Base-by-base conservation (phyloP, 441 rosid genomes). In the Erodium chrysanthum region DNA sequence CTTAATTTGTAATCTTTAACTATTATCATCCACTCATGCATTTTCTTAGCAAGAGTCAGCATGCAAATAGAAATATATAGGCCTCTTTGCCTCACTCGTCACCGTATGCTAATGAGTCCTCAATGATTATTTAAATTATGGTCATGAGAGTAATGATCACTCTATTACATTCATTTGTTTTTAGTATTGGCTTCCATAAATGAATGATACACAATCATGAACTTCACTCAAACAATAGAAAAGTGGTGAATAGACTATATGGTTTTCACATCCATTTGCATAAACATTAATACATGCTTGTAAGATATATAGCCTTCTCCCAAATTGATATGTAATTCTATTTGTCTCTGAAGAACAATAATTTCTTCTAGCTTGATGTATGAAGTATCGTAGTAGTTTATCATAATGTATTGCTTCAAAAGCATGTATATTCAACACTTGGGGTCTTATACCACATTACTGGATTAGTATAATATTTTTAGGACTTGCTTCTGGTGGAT, bases 1-100 rank as follows among this genome's bases (percentile, higher is more conserved):
- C 21, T 46, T 61, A 64, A 44, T 31, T 70, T 50, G 66, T 11
- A 44, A 56, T 59, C 65, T 54, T 65, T 64, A 21, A 20, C 27
- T 58, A 2, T 58, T 58, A 22, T 20, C 62, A 21, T 9, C 29
- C 27, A 58, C 4, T 54, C n/a, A 9, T 58, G 62, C 62, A 58
- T 58, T 56, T 56, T 50, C 21, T 21, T 58, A 20, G 62, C 27
- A 58, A 20, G 62, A 58, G 62, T 21, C 22, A 8, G 22, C 0
- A n/a, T 15, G 9, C 17, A 58, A 58, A 9, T 20, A 21, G 29
- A 58, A 58, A 58, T 58, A n/a, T 9, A 50, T 50, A 15, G 54
- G 54, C 18, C 7, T 46, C 61, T 5, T 7, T 20, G 27, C 62
- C 61, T 20, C 12, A 56, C 7, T 22, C 62, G 10, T 58, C 27